Conservation (phyloP, 2,329 filamentous ascomycete species). For the Arthrobotrys entomopaga region DNA sequence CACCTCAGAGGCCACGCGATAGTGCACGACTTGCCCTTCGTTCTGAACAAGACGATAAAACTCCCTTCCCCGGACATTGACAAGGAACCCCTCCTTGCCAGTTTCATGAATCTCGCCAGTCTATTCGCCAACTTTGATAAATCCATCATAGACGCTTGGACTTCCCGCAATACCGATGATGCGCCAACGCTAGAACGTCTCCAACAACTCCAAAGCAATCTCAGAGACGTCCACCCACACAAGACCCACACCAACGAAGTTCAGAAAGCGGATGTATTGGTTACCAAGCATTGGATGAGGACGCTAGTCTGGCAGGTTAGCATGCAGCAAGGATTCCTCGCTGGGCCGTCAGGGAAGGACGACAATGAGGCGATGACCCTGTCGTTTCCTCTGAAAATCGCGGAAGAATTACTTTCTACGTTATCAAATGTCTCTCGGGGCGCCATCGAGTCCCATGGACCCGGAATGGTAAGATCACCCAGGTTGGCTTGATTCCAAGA, state of each 20-base stretch:
- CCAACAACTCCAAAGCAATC: constrained; percentile 37
- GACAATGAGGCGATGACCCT: constrained; percentile 50
- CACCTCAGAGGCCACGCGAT: constrained; percentile 45
- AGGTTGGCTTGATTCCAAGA: background rate
- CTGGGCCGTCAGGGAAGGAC: constrained; percentile 17
- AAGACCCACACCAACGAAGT: constrained; percentile 49
- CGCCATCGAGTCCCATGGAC: constrained; percentile 49
- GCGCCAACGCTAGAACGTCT: constrained; percentile 39
- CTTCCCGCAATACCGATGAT: constrained; percentile 42
- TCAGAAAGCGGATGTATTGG: constrained; percentile 46
- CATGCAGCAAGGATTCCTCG: constrained; percentile 49
- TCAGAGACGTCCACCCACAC: constrained; percentile 39
- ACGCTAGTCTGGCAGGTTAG: constrained; percentile 52
- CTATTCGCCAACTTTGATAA: constrained; percentile 51
- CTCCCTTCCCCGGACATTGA: constrained; percentile 44
- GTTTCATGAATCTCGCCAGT: constrained; percentile 52
- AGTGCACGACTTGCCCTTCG: constrained; percentile 49
- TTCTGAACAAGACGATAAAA: constrained; percentile 49
- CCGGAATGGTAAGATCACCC: constrained; percentile 38
- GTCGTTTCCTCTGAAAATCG: constrained; percentile 42
- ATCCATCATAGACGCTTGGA: constrained; percentile 53
- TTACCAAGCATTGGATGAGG: constrained; percentile 55
- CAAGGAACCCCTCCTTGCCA: constrained; percentile 46
- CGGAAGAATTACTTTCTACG: constrained; percentile 34
- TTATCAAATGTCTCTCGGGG: constrained; percentile 40